A percentile compares a stretch with the other conserved stretches of the same genome.
Conservation (phyloP, 768 basidiomycete genomes). For the Amyloporia xantha region DNA sequence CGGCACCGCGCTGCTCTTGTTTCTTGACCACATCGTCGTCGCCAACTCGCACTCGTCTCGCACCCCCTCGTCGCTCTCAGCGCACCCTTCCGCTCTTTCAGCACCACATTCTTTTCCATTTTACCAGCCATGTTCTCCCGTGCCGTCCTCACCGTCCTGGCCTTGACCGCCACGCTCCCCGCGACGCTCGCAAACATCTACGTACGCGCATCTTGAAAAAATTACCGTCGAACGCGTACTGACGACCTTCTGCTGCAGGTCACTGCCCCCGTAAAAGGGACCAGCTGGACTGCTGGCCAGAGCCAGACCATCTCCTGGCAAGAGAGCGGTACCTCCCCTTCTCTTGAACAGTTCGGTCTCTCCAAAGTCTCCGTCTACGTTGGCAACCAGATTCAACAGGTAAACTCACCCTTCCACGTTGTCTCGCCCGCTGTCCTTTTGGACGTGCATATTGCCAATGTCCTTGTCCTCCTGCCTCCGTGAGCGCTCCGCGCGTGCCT, state of each 20-base stretch:
- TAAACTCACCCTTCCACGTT: constrained; percentile 23
- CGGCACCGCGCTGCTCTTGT: not conserved
- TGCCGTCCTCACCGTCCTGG: too few species aligned
- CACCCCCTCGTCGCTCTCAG: constrained; percentile 5
- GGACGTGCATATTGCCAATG: too few species aligned
- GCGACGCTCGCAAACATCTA: constrained; percentile 50
- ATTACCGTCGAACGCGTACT: too few species aligned
- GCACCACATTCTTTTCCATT: constrained; percentile 28
- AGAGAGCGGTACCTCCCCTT: constrained; percentile 44
- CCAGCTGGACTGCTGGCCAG: constrained; percentile 45
- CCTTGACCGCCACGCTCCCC: too few species aligned
- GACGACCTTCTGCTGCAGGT: too few species aligned
- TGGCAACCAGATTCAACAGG: constrained; percentile 60
- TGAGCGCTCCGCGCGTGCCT: not conserved
- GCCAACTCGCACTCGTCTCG: constrained; percentile 11
- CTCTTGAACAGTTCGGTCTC: constrained; percentile 44
- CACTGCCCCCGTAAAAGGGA: constrained; percentile 45
- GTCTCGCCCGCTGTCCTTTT: too few species aligned
- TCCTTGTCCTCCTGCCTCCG: too few species aligned
- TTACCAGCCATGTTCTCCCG: constrained; percentile 44
- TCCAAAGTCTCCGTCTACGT: constrained; percentile 52
- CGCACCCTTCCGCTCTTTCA: constrained; percentile 31
- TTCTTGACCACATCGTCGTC: constrained; percentile 9
- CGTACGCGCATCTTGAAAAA: constrained; percentile 31
- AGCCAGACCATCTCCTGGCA: constrained; percentile 48